Conservation (phyloP, 257 asterid species). For the Salvia hispanica region DNA sequence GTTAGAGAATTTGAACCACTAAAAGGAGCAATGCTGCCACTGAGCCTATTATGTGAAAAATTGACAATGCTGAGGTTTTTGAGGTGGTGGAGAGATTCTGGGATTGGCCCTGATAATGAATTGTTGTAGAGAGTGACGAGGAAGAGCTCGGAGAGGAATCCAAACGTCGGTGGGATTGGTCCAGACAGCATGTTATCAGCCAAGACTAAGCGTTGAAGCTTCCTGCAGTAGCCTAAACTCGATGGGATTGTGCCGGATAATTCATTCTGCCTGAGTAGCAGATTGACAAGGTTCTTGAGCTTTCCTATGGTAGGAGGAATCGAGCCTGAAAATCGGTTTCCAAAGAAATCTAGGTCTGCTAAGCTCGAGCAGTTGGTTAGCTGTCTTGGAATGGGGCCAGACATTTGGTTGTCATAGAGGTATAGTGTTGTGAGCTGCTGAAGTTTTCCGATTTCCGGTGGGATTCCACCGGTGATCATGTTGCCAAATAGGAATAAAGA, state of each 20-base stretch:
- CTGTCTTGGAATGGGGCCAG: slow-evolving; percentile 71
- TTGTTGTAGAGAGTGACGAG: slow-evolving; percentile 82
- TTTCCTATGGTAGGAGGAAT: slow-evolving; percentile 80
- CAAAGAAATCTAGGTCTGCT: slow-evolving; percentile 69
- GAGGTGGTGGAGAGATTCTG: slow-evolving; percentile 65
- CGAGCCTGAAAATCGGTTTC: slow-evolving; percentile 64
- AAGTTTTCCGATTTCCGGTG: slow-evolving; percentile 69
- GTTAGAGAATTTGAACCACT: slow-evolving; percentile 58
- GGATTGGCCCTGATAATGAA: slow-evolving; percentile 77
- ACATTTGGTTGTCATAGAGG: slow-evolving; percentile 78
- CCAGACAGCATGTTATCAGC: slow-evolving; percentile 89
- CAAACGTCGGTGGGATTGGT: slow-evolving; percentile 63
- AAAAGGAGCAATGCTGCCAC: slow-evolving; percentile 61
- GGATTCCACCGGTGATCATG: slow-evolving; percentile 69
- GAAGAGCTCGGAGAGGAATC: slow-evolving; percentile 58
- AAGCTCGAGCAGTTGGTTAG: slow-evolving; percentile 69
- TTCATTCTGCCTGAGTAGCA: slow-evolving; percentile 75
- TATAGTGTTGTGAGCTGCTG: slow-evolving; percentile 53
- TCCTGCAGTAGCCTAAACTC: slow-evolving; percentile 77
- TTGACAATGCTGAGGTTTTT: slow-evolving; percentile 71
- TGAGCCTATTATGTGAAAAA: slow-evolving; percentile 66
- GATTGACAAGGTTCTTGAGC: slow-evolving; percentile 62
- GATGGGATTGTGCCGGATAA: slow-evolving; percentile 72
- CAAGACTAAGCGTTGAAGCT: slow-evolving; percentile 65
- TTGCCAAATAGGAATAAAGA: slow-evolving; percentile 60